Percentiles rank a stretch among this genome's conserved stretches.
Evolutionary conservation across 2,329 filamentous ascomycete genomes (phyloP).

Genomic region (Coniochaeta hoffmannii): DNA sequence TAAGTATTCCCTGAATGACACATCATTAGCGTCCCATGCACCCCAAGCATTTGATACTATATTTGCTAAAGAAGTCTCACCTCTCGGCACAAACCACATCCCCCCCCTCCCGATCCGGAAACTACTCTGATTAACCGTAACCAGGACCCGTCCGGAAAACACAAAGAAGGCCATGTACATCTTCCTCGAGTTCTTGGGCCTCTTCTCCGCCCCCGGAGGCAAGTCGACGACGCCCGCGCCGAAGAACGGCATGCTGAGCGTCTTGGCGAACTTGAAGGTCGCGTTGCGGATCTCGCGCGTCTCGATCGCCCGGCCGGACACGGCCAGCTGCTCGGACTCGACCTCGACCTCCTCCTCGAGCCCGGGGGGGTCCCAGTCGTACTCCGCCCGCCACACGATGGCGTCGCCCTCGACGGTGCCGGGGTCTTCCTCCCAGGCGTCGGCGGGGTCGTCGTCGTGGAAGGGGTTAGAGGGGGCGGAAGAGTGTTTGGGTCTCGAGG

Average conservation of each 20-base stretch:
- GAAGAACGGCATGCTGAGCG: constrained; percentile 77
- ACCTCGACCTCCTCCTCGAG: constrained; percentile 49
- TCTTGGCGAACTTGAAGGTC: constrained; percentile 83
- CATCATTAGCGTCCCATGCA: constrained; percentile 7
- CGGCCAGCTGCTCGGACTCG: constrained; percentile 47
- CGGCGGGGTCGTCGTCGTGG: constrained; percentile 39
- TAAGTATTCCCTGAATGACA: constrained; percentile 73
- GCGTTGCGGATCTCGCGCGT: constrained; percentile 54
- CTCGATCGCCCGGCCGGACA: constrained; percentile 47
- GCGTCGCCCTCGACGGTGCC: constrained; percentile 59
- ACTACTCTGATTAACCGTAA: constrained; percentile 64
- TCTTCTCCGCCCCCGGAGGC: constrained; percentile 74
- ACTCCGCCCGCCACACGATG: constrained; percentile 53
- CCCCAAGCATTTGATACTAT: background rate
- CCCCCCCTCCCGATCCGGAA: constrained; percentile 85
- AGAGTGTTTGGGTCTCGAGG: background rate
- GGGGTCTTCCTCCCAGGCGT: constrained; percentile 65
- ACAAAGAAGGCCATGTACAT: constrained; percentile 99
- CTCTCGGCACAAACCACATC: constrained; percentile 90
- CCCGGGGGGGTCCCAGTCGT: constrained; percentile 44
- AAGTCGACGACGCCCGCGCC: constrained; percentile 86
- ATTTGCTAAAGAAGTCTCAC: constrained; percentile 42
- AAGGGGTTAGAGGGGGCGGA: constrained; percentile 16
- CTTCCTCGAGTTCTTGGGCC: constrained; percentile 82
- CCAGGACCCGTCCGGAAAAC: constrained; percentile 71